Base-by-base conservation (phyloP, 768 basidiomycete species). In the Lactifluus pinguis region DNA sequence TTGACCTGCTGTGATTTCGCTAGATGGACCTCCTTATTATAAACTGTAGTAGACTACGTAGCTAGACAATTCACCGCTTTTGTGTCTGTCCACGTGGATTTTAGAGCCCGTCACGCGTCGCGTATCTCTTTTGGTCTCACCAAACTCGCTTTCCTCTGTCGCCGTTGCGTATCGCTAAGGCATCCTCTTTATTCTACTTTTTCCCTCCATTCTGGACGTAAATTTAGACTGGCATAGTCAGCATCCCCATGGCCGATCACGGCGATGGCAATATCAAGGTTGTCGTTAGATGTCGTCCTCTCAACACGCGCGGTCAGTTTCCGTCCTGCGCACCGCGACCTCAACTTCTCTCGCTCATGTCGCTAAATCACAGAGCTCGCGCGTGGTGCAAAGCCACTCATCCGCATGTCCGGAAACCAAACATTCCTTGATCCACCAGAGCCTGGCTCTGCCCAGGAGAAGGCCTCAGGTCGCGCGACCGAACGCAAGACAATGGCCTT, bases 371-470 rank as follows among this genome's bases (percentile, higher is more conserved):
- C 72, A 97, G 95, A 99, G 72, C 81, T 95, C 57, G 88, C 87
- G 61, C 83, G 95, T 54, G 95, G 97, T 51, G 95, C 97, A 57
- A 97, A 92, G 74, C 81, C 82, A 45, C 88, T 99, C 72, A 89
- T 99, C 67, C 86, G 91, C 41, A 99, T 99, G 94, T 79, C 86
- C 66, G 94, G 92, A 42, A 93, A 92, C 76, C 87, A 92, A 73
- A 98, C 95, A 2, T 82, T 92, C 71, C 76, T 98, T 61, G 89
- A 95, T 73, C 93, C 95, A 17, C 95, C 95, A 34, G 92, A 95
- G 68, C 17, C 72, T 14, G 88, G 87, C 45, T 84, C 86, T 4
- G 66, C 76, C 44, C 85, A 84, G 69, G 73, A 68, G 8, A 68
- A 72, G 66, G 69, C 84, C 69, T 72, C 81, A 19, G 90, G 89